Base-by-base conservation (phyloP, 345 rosid genomes). In the Acer saccharum region DNA sequence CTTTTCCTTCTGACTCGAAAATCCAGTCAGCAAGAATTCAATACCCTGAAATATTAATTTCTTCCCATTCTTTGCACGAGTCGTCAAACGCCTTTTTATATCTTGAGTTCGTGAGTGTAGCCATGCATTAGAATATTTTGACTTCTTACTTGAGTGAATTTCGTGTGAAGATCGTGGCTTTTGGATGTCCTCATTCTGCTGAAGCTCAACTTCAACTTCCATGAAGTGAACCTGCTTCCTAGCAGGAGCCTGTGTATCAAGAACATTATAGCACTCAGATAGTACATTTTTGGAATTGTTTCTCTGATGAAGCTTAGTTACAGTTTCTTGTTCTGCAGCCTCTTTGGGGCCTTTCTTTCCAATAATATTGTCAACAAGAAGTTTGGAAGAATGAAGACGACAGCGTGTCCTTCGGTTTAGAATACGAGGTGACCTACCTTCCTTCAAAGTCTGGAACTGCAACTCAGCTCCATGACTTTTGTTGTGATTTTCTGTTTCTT, bases 11-110 rank as follows among this genome's bases (percentile, higher is more conserved):
- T 14, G 32, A n/a, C 76, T 75, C 6, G 95, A 84, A 81, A 89
- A 89, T 71, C 95, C 95, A 21, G 95, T 88, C 27, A 91, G 83
- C 79, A 91, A 71, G 84, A 89, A 89, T 68, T 85, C 77, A 69
- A 82, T 39, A 71, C 85, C 87, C 79, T 75, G 84, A 76, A 91
- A 88, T 71, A 89, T 78, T 43, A 72, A 79, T 46, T 46, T 73
- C 74, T 79, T 85, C 73, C 23, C 55, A 44, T 80, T 69, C 60
- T 77, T 81, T 12, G 25, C 44, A 63, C 41, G 73, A 60, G 79
- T 65, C 43, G 68, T 48, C 74, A 80, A 60, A 75, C 48, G 48
- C 50, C 61, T 73, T 65, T 79, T 77, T 68, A 62, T 18, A 54
- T 75, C 81, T 74, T 54, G 78, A 58, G 39, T 61, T 76, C 6